These are phyloP conservation scores for Coffea canephora DNA, from an alignment of 257 asterid species.

Conservation along the genomic window DNA sequence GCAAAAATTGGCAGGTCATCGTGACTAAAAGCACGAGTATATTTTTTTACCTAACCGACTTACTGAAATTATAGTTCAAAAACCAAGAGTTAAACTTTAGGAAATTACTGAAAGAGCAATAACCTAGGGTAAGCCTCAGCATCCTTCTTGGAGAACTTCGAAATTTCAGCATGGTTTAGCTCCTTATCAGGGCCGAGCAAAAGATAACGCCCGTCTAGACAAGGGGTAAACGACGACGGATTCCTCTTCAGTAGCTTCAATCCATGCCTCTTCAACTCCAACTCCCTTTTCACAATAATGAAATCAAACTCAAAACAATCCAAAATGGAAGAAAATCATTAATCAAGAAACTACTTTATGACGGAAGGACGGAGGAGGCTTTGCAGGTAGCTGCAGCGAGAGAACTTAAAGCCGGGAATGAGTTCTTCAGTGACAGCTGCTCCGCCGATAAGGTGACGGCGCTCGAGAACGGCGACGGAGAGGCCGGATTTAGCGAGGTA, in stretches of 20 bases:
- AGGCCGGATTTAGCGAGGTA: conserved; percentile 94
- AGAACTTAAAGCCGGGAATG: conserved; percentile 88
- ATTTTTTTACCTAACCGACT: too few relatives aligned
- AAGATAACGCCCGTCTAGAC: conserved; percentile 83
- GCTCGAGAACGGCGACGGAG: conserved; percentile 94
- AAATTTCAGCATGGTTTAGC: conserved; percentile 68
- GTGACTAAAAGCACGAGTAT: too few relatives aligned
- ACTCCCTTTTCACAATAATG: conserved; percentile 35
- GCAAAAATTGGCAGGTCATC: too few relatives aligned
- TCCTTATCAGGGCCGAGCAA: conserved; percentile 75
- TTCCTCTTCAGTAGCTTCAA: conserved; percentile 74
- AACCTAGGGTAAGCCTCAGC: conserved; percentile 83
- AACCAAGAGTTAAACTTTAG: background rate
- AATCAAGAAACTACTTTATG: conserved; percentile 38
- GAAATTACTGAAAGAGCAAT: background rate
- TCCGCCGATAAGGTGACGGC: conserved; percentile 94
- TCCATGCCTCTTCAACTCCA: conserved; percentile 81
- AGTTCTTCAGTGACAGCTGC: conserved; percentile 97
- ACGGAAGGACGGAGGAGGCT: conserved; percentile 90
- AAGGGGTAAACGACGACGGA: conserved; percentile 99
- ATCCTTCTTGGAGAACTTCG: conserved; percentile 80
- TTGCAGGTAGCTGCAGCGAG: conserved; percentile 96
- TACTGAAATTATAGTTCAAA: background rate
- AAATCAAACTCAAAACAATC: background rate
- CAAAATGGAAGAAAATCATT: background rate